Conservation (phyloP, 495 filamentous ascomycete species). For the Xylaria curta region DNA sequence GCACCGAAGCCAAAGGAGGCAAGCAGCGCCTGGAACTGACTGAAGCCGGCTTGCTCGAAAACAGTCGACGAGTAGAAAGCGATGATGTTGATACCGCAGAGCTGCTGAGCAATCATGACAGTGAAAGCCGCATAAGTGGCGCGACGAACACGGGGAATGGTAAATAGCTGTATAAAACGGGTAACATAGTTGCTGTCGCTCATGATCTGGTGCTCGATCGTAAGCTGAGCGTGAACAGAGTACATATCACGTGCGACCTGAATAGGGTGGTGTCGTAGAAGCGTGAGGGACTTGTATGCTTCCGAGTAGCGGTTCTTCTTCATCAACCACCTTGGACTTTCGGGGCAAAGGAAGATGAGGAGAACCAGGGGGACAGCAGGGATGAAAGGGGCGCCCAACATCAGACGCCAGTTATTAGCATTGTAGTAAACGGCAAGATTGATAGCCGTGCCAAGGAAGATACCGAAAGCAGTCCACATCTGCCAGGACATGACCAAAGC, state of each 20-base stretch:
- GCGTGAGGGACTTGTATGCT: constrained; percentile 66
- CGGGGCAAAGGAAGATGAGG: constrained; percentile 76
- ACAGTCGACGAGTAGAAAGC: constrained; percentile 85
- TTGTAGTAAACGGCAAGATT: constrained; percentile 69
- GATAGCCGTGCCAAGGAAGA: constrained; percentile 72
- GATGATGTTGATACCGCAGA: constrained; percentile 87
- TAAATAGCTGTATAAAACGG: constrained; percentile 64
- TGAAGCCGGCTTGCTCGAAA: constrained; percentile 68
- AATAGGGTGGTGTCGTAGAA: constrained; percentile 67
- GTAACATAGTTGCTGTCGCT: constrained; percentile 51
- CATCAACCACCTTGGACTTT: constrained; percentile 70
- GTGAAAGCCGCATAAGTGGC: constrained; percentile 66
- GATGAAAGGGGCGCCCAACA: constrained; percentile 80
- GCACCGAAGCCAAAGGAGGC: constrained; percentile 81
- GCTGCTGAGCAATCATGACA: constrained; percentile 83
- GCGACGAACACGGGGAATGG: constrained; percentile 65
- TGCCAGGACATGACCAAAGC: constrained; percentile 88
- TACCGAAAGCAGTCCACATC: constrained; percentile 84
- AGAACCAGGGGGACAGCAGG: constrained; percentile 71
- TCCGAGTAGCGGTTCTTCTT: constrained; percentile 67
- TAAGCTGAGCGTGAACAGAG: constrained; percentile 68
- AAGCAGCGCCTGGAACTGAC: constrained; percentile 64
- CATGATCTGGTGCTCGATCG: constrained; percentile 48
- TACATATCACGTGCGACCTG: constrained; percentile 81
- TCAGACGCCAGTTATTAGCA: constrained; percentile 71